Percentiles rank a stretch among this genome's conserved stretches.
These are phyloP conservation scores for Phalaenopsis aphrodite DNA, from an alignment of 106 monocot species.

Conservation along the genomic window DNA sequence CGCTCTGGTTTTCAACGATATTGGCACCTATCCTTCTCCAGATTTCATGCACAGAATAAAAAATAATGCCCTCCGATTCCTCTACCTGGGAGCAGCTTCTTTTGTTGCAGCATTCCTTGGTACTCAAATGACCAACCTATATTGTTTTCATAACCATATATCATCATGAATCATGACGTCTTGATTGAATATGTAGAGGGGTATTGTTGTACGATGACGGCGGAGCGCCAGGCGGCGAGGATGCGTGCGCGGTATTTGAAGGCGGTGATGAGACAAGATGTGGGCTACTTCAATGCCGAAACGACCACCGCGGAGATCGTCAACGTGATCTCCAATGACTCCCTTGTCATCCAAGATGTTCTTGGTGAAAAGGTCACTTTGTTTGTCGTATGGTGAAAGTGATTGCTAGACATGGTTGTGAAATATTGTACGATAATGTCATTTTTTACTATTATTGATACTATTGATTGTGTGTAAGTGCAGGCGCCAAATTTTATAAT, in stretches of 20 bases:
- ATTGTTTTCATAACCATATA: not conserved
- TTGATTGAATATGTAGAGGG: not conserved
- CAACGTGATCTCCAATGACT: conserved; percentile 64
- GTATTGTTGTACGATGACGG: conserved; percentile 12
- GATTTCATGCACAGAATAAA: not conserved
- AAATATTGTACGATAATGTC: no score
- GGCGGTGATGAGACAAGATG: conserved; percentile 8
- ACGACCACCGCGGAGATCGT: conserved; percentile 32
- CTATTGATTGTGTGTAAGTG: not conserved
- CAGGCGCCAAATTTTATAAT: conserved; percentile 54
- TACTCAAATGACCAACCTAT: not conserved
- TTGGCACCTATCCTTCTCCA: not conserved
- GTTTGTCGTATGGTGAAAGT: no score
- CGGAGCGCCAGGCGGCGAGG: conserved; percentile 6
- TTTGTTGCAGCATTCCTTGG: not conserved
- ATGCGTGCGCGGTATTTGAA: conserved; percentile 13
- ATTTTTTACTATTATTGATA: no score
- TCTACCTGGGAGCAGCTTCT: not conserved
- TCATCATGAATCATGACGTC: no score
- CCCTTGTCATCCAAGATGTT: conserved; percentile 55
- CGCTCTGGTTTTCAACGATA: conserved; percentile 4
- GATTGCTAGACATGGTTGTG: no score
- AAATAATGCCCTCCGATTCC: not conserved
- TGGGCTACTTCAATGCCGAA: conserved; percentile 14
- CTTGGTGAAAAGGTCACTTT: conserved; percentile 50